Percentiles rank a stretch among this genome's conserved stretches.
phyloP scores from a whole-genome alignment of 2,329 filamentous ascomycete species.

The Fusarium sp. region DNA sequence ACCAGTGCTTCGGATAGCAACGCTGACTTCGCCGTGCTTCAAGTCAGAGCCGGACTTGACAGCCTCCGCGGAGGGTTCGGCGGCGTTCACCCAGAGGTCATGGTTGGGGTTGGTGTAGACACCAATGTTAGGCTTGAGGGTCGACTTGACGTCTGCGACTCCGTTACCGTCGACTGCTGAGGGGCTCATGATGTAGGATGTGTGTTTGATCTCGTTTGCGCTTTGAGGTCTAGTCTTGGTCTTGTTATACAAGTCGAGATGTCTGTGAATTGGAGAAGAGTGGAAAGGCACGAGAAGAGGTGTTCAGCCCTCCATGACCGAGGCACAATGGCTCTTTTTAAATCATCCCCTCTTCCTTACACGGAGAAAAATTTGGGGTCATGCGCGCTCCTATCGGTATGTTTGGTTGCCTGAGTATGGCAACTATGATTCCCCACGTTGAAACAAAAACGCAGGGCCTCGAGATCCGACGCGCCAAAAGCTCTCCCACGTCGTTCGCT shows the following conservation, averaged over 20 bases:
- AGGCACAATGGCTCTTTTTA: slow-evolving; percentile 46
- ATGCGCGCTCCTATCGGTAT: slow-evolving; percentile 50
- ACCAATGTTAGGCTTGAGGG: slow-evolving; percentile 87
- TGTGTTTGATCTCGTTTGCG: slow-evolving; percentile 26
- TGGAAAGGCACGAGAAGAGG: slow-evolving; percentile 35
- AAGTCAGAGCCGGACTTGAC: slow-evolving; percentile 78
- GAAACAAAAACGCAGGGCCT: slow-evolving; percentile 38
- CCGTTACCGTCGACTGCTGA: slow-evolving; percentile 52
- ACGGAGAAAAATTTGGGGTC: slow-evolving; percentile 49
- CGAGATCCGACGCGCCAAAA: slow-evolving; percentile 40
- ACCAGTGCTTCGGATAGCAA: slow-evolving; percentile 93
- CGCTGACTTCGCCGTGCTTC: slow-evolving; percentile 85
- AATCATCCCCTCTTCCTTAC: slow-evolving; percentile 36
- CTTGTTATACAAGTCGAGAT: slow-evolving; percentile 17
- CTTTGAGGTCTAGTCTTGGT: slow-evolving; percentile 22
- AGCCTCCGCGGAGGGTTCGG: slow-evolving; percentile 81
- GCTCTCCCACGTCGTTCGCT: slow-evolving; percentile 36
- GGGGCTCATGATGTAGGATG: slow-evolving; percentile 53
- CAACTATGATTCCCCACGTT: slow-evolving; percentile 51
- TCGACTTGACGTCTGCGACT: slow-evolving; percentile 46
- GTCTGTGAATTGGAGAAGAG: slow-evolving; percentile 21
- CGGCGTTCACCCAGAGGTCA: slow-evolving; percentile 88
- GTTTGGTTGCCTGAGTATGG: slow-evolving; percentile 49
- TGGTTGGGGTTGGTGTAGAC: slow-evolving; percentile 96
- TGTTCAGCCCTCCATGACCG: slow-evolving; percentile 21